Percentiles rank a stretch among this genome's conserved stretches.
These are phyloP conservation scores for Pichia manshurica DNA, from an alignment of 805 yeast species.

Conservation along the genomic window DNA sequence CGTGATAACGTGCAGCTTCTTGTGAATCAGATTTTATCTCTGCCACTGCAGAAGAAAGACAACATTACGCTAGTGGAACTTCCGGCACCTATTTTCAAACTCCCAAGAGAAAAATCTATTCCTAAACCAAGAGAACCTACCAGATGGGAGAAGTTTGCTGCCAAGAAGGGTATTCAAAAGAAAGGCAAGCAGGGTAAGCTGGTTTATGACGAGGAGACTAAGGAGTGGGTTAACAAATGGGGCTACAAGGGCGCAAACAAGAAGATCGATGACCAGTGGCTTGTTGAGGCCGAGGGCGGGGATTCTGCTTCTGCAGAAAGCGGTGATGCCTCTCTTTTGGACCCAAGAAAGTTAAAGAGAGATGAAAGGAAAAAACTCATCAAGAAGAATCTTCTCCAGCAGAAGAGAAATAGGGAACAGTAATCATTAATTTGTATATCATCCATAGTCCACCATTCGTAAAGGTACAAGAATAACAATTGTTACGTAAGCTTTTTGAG, in stretches of 20 bases:
- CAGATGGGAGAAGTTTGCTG: constrained; percentile 96
- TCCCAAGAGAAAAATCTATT: constrained; percentile 93
- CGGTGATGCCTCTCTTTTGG: constrained; percentile 54
- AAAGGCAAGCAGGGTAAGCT: constrained; percentile 85
- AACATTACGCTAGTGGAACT: constrained; percentile 76
- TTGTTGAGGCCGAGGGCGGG: constrained; percentile 67
- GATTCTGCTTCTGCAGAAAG: constrained; percentile 45
- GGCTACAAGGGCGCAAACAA: constrained; percentile 94
- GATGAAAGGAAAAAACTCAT: constrained; percentile 78
- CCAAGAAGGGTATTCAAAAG: constrained; percentile 87
- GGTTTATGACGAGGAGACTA: constrained; percentile 82
- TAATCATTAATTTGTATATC: background rate
- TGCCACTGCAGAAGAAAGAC: constrained; percentile 79
- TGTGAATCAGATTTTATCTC: constrained; percentile 82
- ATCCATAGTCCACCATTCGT: no score
- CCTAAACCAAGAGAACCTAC: constrained; percentile 92
- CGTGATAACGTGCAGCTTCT: constrained; percentile 92
- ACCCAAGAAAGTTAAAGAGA: constrained; percentile 80
- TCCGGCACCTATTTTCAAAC: constrained; percentile 73
- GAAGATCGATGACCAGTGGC: constrained; percentile 84
- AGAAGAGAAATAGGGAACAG: constrained; percentile 55
- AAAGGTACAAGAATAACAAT: no score
- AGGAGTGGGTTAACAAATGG: constrained; percentile 98
- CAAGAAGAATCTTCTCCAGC: constrained; percentile 80
- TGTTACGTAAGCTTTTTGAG: no score